Conservation (phyloP, 805 yeast genomes). For the Zygoascus flipseniorum region DNA sequence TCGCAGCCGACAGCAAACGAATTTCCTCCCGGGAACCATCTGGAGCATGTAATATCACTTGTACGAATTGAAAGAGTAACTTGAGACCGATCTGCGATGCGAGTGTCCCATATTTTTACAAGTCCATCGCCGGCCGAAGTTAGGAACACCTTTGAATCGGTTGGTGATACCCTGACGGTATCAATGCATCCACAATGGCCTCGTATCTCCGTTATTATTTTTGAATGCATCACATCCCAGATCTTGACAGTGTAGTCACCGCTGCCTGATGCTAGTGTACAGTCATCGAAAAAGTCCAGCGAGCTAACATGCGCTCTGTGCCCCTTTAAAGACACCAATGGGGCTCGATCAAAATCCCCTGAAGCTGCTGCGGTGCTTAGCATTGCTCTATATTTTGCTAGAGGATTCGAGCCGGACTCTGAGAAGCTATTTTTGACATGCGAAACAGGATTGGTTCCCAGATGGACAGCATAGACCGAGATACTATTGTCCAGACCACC, state of each 20-base stretch:
- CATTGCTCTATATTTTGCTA: neutral
- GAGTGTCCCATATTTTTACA: slow-evolving; percentile 70
- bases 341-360: slow-evolving; percentile 26
- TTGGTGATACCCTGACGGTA: slow-evolving; percentile 57
- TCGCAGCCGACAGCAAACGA: slow-evolving; percentile 72
- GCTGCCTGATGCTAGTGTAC: slow-evolving; percentile 55
- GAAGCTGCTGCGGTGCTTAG: neutral
- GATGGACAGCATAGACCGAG: slow-evolving; percentile 44
- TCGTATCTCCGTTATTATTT: slow-evolving; percentile 26
- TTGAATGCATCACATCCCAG: slow-evolving; percentile 71
- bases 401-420: neutral
- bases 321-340: slow-evolving; percentile 55
- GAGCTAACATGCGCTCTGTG: slow-evolving; percentile 79
- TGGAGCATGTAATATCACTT: neutral
- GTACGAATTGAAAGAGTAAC: slow-evolving; percentile 33
- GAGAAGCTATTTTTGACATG: neutral
- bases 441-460: slow-evolving; percentile 10
- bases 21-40: slow-evolving; percentile 59
- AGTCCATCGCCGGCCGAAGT: slow-evolving; percentile 69
- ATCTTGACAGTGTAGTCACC: slow-evolving; percentile 74
- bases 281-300: slow-evolving; percentile 54
- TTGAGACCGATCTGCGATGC: slow-evolving; percentile 35
- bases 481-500: slow-evolving; percentile 81
- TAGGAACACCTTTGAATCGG: slow-evolving; percentile 46
- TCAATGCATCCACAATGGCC: slow-evolving; percentile 43